A percentile compares a stretch with the other conserved stretches of the same genome.
Evolutionary conservation across 768 basidiomycete genomes (phyloP).

Genomic region (Trametes villosa): DNA sequence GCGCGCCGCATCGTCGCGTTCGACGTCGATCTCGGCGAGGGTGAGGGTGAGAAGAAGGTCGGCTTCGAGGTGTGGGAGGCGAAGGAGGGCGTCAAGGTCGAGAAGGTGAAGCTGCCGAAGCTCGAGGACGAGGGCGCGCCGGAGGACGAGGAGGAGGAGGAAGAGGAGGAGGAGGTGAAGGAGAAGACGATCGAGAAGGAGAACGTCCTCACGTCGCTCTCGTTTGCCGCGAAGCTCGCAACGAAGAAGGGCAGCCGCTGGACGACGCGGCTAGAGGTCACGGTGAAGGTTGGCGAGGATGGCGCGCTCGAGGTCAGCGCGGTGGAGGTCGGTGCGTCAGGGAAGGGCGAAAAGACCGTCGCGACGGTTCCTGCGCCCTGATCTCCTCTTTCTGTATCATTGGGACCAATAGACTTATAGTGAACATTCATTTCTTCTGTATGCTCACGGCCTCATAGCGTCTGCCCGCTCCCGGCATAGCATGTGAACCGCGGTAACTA

Average conservation of each 20-base stretch:
- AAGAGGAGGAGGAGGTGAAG: constrained; percentile 66
- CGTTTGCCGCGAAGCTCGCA: constrained; percentile 42
- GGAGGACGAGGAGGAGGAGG: constrained; percentile 65
- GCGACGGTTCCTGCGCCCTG: constrained; percentile 29
- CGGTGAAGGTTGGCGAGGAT: constrained; percentile 38
- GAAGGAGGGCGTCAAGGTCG: constrained; percentile 65
- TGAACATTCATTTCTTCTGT: neutral
- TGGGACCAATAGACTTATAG: constrained; percentile 7
- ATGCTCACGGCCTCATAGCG: neutral
- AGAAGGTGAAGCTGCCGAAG: constrained; percentile 55
- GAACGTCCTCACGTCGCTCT: constrained; percentile 45
- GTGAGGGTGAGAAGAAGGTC: constrained; percentile 47
- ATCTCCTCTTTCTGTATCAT: constrained; percentile 2
- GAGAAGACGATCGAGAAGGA: constrained; percentile 63
- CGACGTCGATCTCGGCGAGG: constrained; percentile 54
- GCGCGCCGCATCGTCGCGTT: constrained; percentile 62
- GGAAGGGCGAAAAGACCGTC: constrained; percentile 39
- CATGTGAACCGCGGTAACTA: constrained; percentile 3
- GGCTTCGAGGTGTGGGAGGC: constrained; percentile 82
- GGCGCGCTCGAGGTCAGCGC: constrained; percentile 45
- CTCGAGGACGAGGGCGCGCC: constrained; percentile 48
- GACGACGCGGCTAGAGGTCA: constrained; percentile 55
- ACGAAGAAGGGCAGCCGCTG: constrained; percentile 50
- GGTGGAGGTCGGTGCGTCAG: constrained; percentile 41
- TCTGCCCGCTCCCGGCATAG: neutral